These are phyloP conservation scores for Daldinia sp. DNA, from an alignment of 2,329 filamentous ascomycete species.

Conservation along the genomic window DNA sequence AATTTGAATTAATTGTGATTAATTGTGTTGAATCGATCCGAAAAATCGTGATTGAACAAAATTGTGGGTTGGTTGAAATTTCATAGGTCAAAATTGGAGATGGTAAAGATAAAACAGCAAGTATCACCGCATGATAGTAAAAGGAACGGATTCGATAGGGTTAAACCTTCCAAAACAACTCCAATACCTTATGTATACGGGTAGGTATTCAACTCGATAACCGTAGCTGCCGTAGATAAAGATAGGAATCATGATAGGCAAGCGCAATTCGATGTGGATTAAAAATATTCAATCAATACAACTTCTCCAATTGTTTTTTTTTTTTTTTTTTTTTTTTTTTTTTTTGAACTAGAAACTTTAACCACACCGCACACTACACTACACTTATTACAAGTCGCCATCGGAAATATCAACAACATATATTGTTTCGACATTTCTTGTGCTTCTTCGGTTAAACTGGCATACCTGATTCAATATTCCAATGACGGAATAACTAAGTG, in stretches of 20 bases:
- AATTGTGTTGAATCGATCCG: constrained; percentile 11
- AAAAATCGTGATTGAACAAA: constrained; percentile 12
- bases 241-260: constrained; percentile 20
- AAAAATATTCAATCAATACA: constrained; percentile 12
- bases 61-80: constrained; percentile 19
- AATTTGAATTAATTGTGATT: not conserved
- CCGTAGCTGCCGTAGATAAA: not conserved
- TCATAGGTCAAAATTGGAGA: not conserved
- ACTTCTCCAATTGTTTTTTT: constrained; percentile 6
- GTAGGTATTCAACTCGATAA: constrained; percentile 1
- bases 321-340: constrained; percentile 9
- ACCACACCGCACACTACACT: not conserved
- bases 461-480: not conserved
- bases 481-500: not conserved
- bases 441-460: not conserved
- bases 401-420: constrained; percentile 10
- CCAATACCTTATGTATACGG: not conserved
- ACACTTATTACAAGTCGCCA: constrained; percentile 2
- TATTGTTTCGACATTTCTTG: not conserved
- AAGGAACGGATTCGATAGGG: not conserved
- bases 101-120: not conserved
- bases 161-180: constrained; percentile 20
- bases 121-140: constrained; percentile 1
- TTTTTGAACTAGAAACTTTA: constrained; percentile 1
- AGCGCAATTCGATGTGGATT: constrained; percentile 10